These are phyloP conservation scores for Lepidium aucheri DNA, from an alignment of 345 rosid species.

Conservation along the genomic window DNA sequence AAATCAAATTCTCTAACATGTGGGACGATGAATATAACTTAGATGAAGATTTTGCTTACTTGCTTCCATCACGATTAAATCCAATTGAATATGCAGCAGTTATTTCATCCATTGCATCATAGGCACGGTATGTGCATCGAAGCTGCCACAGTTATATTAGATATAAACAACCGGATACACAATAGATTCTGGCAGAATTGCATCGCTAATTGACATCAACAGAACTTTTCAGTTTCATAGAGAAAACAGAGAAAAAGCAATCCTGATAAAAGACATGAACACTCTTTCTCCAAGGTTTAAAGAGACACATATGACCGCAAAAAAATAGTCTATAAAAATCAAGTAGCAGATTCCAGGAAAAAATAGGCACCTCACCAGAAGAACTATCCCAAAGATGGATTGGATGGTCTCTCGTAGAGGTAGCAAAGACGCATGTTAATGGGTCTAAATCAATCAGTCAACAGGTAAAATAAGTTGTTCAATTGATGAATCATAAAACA, in stretches of 20 bases:
- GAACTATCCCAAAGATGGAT: constrained; percentile 97
- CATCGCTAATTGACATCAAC: background rate
- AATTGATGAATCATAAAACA: background rate
- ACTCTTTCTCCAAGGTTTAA: no score
- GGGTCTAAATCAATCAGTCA: constrained; percentile 49
- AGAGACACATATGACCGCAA: no score
- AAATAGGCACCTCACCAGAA: constrained; percentile 69
- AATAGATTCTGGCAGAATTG: background rate
- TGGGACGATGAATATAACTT: background rate
- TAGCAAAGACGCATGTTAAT: constrained; percentile 79
- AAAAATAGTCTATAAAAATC: no score
- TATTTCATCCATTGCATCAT: constrained; percentile 93
- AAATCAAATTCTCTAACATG: background rate
- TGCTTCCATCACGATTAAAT: constrained; percentile 79
- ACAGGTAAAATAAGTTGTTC: constrained; percentile 2
- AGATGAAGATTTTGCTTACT: constrained; percentile 39
- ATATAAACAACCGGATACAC: constrained; percentile 2
- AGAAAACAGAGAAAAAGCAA: no score
- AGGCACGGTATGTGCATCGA: constrained; percentile 94
- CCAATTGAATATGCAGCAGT: constrained; percentile 87
- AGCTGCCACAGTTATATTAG: constrained; percentile 45
- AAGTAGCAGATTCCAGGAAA: no score
- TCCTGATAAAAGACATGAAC: no score
- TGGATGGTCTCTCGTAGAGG: constrained; percentile 86
- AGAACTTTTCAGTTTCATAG: no score